Percentiles rank a stretch among this genome's conserved stretches.
Evolutionary conservation across 805 yeast genomes (phyloP).

Genomic region (Ogataea siamensis): DNA sequence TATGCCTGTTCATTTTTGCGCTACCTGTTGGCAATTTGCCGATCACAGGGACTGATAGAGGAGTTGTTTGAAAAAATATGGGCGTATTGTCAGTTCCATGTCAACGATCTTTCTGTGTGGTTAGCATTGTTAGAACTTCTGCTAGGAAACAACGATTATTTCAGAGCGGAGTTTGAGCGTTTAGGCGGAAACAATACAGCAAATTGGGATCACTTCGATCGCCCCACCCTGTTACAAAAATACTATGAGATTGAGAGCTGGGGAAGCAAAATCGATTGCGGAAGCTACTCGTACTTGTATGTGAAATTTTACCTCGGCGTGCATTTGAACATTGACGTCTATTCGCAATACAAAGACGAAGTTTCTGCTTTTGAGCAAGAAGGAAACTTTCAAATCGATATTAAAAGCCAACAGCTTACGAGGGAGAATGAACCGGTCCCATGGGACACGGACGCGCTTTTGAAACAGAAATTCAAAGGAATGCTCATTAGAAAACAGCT

Average conservation of each 20-base stretch:
- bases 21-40: conserved; percentile 15
- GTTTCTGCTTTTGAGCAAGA: conserved; percentile 11
- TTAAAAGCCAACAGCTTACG: neutral
- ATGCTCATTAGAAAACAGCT: conserved; percentile 14
- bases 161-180: conserved; percentile 11
- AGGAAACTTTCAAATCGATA: conserved; percentile 6
- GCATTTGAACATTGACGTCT: conserved; percentile 1
- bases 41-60: conserved; percentile 3
- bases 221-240: neutral
- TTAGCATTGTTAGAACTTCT: conserved; percentile 15
- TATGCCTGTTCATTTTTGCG: conserved; percentile 44
- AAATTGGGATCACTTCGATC: neutral
- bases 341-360: conserved; percentile 1
- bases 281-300: conserved; percentile 11
- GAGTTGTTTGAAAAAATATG: conserved; percentile 1
- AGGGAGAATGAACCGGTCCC: neutral
- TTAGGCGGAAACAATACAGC: conserved; percentile 1
- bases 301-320: conserved; percentile 3
- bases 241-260: conserved; percentile 14
- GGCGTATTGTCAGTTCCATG: conserved; percentile 13
- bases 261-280: conserved; percentile 10
- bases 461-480: conserved; percentile 16
- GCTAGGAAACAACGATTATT: conserved; percentile 13
- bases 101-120: conserved; percentile 28
- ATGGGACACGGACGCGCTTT: conserved; percentile 14